Conservation (phyloP, 345 rosid species). For the Clarkia xantiana region DNA sequence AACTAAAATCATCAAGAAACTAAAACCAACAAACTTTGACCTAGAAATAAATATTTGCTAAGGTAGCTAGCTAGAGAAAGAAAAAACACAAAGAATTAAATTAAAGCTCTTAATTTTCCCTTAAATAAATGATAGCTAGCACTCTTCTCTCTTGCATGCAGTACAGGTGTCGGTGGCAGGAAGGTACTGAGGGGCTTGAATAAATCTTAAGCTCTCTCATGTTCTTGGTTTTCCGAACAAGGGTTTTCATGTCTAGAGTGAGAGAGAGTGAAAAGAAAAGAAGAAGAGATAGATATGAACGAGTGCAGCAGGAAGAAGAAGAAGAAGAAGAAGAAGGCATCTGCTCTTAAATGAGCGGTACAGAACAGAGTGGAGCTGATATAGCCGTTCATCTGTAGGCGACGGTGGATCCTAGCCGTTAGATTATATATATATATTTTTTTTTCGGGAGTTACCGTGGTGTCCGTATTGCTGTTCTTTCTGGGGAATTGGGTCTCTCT, state of each 20-base stretch:
- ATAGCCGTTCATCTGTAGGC: too few species aligned
- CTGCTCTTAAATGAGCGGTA: too few species aligned
- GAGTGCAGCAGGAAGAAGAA: too few species aligned
- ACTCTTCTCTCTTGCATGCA: conserved; percentile 29
- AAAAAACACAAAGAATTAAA: background rate
- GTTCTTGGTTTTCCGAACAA: background rate
- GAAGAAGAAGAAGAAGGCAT: too few species aligned
- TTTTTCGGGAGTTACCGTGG: background rate
- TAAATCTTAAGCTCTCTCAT: background rate
- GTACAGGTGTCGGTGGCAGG: conserved; percentile 38
- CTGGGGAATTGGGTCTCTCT: conserved; percentile 2
- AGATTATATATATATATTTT: background rate
- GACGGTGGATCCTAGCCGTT: conserved; percentile 4
- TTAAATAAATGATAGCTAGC: background rate
- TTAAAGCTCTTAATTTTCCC: conserved; percentile 5
- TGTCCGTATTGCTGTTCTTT: conserved; percentile 5
- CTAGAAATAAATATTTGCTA: background rate
- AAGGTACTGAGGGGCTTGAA: background rate
- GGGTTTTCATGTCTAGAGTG: background rate
- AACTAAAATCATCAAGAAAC: background rate
- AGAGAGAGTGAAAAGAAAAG: too few species aligned
- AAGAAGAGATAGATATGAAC: background rate
- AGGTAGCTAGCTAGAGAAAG: background rate
- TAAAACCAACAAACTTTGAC: background rate
- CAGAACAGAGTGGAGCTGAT: too few species aligned